These are phyloP conservation scores for Cucurbitaria berberidis DNA, from an alignment of 2,329 filamentous ascomycete genomes.

Conservation along the genomic window DNA sequence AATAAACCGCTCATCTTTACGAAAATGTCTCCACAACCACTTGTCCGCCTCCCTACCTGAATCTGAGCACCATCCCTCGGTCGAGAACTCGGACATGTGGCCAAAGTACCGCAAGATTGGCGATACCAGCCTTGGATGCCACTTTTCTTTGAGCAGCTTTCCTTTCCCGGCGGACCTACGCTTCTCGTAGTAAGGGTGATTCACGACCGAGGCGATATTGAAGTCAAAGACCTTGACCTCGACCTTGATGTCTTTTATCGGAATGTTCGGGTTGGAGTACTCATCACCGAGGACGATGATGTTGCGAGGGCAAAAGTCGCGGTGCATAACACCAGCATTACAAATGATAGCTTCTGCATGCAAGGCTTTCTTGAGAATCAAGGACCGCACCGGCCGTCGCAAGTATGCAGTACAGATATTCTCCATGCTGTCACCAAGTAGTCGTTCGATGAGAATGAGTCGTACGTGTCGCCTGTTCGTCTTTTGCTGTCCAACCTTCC, in stretches of 20 bases:
- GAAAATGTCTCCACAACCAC: constrained; percentile 8
- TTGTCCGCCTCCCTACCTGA: not conserved
- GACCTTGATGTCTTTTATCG: not conserved
- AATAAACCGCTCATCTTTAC: constrained; percentile 3
- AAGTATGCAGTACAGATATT: not conserved
- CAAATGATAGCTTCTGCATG: not conserved
- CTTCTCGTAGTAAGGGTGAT: not conserved
- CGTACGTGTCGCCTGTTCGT: not conserved
- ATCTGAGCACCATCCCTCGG: not conserved
- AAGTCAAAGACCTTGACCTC: constrained; percentile 9
- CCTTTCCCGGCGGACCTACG: not conserved
- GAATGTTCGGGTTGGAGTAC: not conserved
- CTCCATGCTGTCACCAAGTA: constrained; percentile 1
- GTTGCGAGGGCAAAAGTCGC: constrained; percentile 12
- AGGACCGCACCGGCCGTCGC: not conserved
- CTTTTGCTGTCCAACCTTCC: not conserved
- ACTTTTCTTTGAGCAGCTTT: not conserved
- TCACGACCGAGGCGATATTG: not conserved
- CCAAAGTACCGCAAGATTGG: not conserved
- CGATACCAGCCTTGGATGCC: not conserved
- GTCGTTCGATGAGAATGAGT: not conserved
- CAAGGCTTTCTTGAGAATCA: constrained; percentile 1
- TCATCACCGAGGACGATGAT: constrained; percentile 6
- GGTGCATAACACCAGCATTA: constrained; percentile 3
- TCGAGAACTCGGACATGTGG: not conserved